Base-by-base conservation (phyloP, 73 alveolate species). In the Diophrys appendiculata region DNA sequence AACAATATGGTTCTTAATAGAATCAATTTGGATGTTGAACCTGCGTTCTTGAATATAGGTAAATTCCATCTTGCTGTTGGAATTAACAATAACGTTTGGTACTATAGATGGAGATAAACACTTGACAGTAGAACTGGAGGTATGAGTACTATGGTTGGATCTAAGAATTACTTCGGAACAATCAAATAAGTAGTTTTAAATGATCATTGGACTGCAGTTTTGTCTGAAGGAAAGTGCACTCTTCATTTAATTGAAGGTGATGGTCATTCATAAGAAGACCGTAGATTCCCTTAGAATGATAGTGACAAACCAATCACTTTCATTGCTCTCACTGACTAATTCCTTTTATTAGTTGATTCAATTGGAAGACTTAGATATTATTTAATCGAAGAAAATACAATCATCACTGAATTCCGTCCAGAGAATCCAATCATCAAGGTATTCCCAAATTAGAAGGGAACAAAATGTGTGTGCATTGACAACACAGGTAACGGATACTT, bases 401-500 rank as follows among this genome's bases (percentile, higher is more conserved):
- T 88, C 64, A 88, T 97, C 11, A 90, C 93, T 32, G 99, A 97
- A 76, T 91, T 74, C 82, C 88, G 93, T 65, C 84, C 92, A 69
- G 98, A 97, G 11, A 79, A 92, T 78, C 86, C 90, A 18, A 88
- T 95, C 25, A 82, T 60, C 43, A 88, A 80, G 81, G 85, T 91
- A 31, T 94, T 88, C 90, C 98, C 97, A n/a, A 91, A 86, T 88
- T 83, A 69, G 54, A 91, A 77, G 30, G 99, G 99, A 30, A 95
- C 99, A 22, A 94, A 96, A 83, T 88, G 94, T 26, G 88, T 96
- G 65, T 94, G 98, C 77, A 87, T 93, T 29, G 99, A 96, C 75
- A 89, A 90, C 81, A 87, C 96, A 35, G 99, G 99, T 52, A 86
- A 87, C 34, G 99, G 98, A 29, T 96, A 83, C 77, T 86, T 97